Conservation (phyloP, 768 basidiomycete genomes). For the Phylloporus sp. region DNA sequence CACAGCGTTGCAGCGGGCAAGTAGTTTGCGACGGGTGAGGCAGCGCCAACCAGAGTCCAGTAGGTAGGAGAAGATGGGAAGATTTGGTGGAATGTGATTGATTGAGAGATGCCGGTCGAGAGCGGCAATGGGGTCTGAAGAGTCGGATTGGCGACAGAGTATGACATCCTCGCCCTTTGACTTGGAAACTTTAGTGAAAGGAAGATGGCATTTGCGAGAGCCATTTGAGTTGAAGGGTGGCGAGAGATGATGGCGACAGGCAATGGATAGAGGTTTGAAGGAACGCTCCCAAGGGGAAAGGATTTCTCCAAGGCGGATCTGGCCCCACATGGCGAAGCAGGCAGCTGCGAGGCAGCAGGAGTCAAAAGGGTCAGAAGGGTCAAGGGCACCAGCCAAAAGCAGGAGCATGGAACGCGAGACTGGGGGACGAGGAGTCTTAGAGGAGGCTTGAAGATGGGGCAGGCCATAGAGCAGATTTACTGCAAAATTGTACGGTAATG, state of each 20-base stretch:
- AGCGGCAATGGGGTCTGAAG: slow-evolving; percentile 15
- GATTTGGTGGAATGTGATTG: neutral
- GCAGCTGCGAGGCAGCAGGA: neutral
- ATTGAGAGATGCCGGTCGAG: slow-evolving; percentile 8
- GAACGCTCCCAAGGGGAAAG: neutral
- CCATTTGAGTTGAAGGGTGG: neutral
- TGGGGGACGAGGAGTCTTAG: slow-evolving; percentile 15
- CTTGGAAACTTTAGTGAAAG: slow-evolving; percentile 12
- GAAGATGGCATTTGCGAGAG: neutral
- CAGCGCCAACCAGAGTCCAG: slow-evolving; percentile 3
- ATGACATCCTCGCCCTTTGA: slow-evolving; percentile 30
- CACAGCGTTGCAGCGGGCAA: slow-evolving; percentile 25
- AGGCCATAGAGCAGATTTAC: too few species aligned
- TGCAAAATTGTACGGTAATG: too few species aligned
- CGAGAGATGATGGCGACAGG: neutral
- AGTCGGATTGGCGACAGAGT: slow-evolving; percentile 28
- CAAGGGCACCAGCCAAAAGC: neutral
- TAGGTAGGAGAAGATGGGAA: neutral
- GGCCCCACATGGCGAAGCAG: slow-evolving; percentile 3
- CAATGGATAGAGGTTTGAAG: accelerated
- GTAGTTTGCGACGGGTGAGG: slow-evolving; percentile 17
- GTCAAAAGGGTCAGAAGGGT: neutral
- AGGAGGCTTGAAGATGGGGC: too few species aligned
- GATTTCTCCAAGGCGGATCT: neutral
- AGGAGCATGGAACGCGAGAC: slow-evolving; percentile 20